Base-by-base conservation (phyloP, 73 alveolate species). In the Effrenium voratum region DNA sequence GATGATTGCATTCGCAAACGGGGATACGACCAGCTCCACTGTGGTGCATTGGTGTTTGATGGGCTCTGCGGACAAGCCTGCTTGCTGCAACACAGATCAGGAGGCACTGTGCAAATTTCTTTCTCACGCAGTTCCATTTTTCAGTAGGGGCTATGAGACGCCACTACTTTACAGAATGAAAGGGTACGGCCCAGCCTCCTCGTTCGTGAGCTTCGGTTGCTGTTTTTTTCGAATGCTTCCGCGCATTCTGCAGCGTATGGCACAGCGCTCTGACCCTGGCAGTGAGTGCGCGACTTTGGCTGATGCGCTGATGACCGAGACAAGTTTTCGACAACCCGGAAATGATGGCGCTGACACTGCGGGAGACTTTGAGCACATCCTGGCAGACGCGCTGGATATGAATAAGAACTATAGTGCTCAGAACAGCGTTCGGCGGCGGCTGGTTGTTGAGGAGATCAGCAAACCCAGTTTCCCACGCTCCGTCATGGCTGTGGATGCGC, bases 91-190 rank as follows among this genome's bases (percentile, higher is more conserved):
- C 32, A 32, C 49, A 5, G 55, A 83, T 32, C 45, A 50, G 36
- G 93, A 83, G 36, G 36, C 77, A 2, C 34, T 83, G 50, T 30
- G 77, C 93, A 83, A 83, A 38, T 38, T 83, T 10, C 55, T 83
- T 5, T 32, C 77, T 40, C 75, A 46, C 40, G 75, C 41, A n/a
- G 76, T 83, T 6, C 77, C 93, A 0, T 50, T 47, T n/a, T 49
- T 50, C 77, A 34, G 57, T 41, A 49, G 36, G 55, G 93, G 93
- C 38, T 83, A 16, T 41, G 50, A 50, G 40, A 83, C 77, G 6
- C 93, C 93, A 12, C 26, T 83, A 41, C 52, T 83, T 6, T 83
- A 83, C 28, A 30, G 93, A 13, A 83, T 83, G 93, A 83, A 83
- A 38, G 77, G 50, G 40, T 83, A n/a, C 24, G 93, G 93, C 16